Evolutionary conservation across 371 early-diverging fungal genomes (phyloP).

Genomic region (Rhizopus microsporus): DNA sequence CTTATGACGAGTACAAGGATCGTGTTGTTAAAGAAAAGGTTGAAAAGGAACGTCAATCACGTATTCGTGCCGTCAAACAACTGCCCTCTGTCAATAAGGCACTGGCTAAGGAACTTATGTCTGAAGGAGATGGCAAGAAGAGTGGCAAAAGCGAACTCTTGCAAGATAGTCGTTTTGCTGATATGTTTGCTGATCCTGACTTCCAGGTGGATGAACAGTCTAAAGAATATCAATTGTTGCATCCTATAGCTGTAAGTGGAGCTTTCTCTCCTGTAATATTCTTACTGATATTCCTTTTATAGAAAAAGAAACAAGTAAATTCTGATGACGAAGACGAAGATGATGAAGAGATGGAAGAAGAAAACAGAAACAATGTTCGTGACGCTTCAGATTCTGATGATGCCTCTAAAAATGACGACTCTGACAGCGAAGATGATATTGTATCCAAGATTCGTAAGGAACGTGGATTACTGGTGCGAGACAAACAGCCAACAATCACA

Average conservation of each 20-base stretch:
- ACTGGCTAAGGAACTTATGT: slow-evolving; percentile 78
- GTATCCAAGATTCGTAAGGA: slow-evolving; percentile 49
- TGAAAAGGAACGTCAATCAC: slow-evolving; percentile 84
- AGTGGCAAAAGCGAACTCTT: slow-evolving; percentile 60
- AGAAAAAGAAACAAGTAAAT: slow-evolving; percentile 27
- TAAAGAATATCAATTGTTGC: slow-evolving; percentile 83
- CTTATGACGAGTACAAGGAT: slow-evolving; percentile 89
- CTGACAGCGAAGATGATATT: slow-evolving; percentile 51
- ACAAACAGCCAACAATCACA: slow-evolving; percentile 32
- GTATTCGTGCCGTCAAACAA: slow-evolving; percentile 87
- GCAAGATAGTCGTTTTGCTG: slow-evolving; percentile 85
- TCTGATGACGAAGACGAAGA: slow-evolving; percentile 32
- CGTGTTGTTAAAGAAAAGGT: slow-evolving; percentile 78
- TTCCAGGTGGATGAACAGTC: slow-evolving; percentile 90
- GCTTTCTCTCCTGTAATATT: neutral
- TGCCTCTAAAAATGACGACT: slow-evolving; percentile 43
- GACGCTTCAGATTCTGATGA: slow-evolving; percentile 49
- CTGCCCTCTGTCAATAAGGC: slow-evolving; percentile 89
- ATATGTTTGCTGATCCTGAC: slow-evolving; percentile 89
- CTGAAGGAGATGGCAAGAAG: slow-evolving; percentile 49
- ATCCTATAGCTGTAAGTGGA: slow-evolving; percentile 61
- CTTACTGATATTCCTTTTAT: neutral
- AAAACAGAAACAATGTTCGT: slow-evolving; percentile 40
- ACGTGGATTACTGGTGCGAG: slow-evolving; percentile 42
- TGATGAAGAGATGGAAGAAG: slow-evolving; percentile 45